Percentiles rank a stretch among this genome's conserved stretches.
Evolutionary conservation across 2,329 filamentous ascomycete genomes (phyloP).

Genomic region (Claviceps spartinae): DNA sequence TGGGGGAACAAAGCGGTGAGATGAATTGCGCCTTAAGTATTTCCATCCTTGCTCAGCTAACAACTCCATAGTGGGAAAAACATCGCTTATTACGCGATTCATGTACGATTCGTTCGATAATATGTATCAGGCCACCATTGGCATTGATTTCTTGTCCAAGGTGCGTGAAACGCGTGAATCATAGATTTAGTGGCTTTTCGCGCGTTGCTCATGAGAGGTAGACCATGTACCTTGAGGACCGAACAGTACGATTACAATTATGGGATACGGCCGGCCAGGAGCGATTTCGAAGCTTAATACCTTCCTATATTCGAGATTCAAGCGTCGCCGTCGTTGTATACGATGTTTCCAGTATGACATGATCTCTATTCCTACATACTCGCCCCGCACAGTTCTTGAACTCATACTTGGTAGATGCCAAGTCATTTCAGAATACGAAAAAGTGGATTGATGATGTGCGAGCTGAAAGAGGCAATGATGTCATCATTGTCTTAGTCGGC

Average conservation of each 20-base stretch:
- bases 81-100: slow-evolving; percentile 94
- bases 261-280: slow-evolving; percentile 99
- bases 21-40: slow-evolving; percentile 4
- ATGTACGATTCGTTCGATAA: slow-evolving; percentile 99
- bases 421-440: slow-evolving; percentile 95
- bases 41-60: slow-evolving; percentile 11
- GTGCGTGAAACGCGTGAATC: slow-evolving; percentile 41
- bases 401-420: slow-evolving; percentile 46
- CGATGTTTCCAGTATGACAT: slow-evolving; percentile 69
- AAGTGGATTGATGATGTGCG: slow-evolving; percentile 99
- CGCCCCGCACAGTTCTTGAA: slow-evolving; percentile 1
- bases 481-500: slow-evolving; percentile 95
- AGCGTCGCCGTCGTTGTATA: slow-evolving; percentile 97
- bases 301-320: slow-evolving; percentile 96
- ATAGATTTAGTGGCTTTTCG: background rate
- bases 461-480: slow-evolving; percentile 92
- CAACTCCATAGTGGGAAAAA: slow-evolving; percentile 70
- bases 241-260: slow-evolving; percentile 90
- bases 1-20: slow-evolving; percentile 97
- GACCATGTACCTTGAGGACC: slow-evolving; percentile 99
- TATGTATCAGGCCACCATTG: slow-evolving; percentile 98
- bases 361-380: slow-evolving; percentile 4
- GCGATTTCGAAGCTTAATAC: slow-evolving; percentile 90
- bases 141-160: slow-evolving; percentile 98
- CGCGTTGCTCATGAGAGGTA: slow-evolving; percentile 7